Evolutionary conservation across 176 grass and related monocot species (phyloP).

Genomic region (Poa pratensis): DNA sequence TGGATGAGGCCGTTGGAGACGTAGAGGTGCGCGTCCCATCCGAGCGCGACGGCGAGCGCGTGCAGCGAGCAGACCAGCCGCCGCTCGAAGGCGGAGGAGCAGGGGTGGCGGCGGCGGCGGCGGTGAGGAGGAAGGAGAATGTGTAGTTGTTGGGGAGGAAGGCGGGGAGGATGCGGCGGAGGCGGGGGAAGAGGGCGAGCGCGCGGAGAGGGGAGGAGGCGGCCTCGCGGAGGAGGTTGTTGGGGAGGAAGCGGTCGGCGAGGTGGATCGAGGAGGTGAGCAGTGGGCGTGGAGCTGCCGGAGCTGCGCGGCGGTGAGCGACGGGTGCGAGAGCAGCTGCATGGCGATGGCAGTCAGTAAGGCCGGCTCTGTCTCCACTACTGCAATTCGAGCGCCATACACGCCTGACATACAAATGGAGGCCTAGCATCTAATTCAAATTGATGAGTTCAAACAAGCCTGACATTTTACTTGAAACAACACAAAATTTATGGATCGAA

Average conservation of each 20-base stretch:
- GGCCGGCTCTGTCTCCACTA: not conserved
- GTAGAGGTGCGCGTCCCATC: constrained; percentile 51
- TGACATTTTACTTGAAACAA: not conserved
- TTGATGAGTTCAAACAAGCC: not conserved
- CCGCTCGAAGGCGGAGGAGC: constrained; percentile 15
- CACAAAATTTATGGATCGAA: constrained; percentile 3
- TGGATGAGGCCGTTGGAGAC: constrained; percentile 69
- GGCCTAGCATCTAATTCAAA: not conserved
- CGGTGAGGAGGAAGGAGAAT: constrained; percentile 60
- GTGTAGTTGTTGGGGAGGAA: constrained; percentile 59
- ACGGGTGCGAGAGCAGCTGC: constrained; percentile 38
- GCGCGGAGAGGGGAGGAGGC: constrained; percentile 15
- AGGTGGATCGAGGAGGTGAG: constrained; percentile 37
- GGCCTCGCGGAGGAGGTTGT: constrained; percentile 47
- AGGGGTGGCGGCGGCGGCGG: constrained; percentile 22
- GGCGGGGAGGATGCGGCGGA: constrained; percentile 41
- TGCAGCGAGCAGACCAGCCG: constrained; percentile 31
- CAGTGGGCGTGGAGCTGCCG: constrained; percentile 54
- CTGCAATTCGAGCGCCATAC: too few relatives aligned
- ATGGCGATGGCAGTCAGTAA: not conserved
- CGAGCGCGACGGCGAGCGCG: constrained; percentile 48
- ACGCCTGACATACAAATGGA: not conserved
- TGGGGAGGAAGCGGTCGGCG: constrained; percentile 49
- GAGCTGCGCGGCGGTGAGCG: constrained; percentile 43
- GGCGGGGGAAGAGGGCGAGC: constrained; percentile 44